Base-by-base conservation (phyloP, 1,284 basidiomycete species). In the Naganishia liquefaciens region DNA sequence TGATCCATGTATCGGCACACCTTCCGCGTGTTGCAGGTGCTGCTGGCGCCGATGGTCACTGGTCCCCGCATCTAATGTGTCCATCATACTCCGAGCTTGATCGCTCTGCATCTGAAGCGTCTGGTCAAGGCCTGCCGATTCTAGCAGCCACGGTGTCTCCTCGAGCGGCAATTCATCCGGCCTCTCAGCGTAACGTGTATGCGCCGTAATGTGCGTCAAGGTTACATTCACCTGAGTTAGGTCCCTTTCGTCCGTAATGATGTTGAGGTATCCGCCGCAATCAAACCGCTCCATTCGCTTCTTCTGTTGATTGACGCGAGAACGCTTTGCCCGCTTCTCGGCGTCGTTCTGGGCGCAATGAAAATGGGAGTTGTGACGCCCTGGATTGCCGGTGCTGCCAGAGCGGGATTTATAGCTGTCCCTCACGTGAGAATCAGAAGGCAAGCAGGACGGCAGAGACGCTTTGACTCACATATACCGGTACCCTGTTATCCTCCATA, bases 371-470 rank as follows among this genome's bases (percentile, higher is more conserved):
- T 60, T 60, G 55, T 60, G 55, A 2, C 55, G 55, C 21, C 44
- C 47, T 39, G 55, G 55, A 46, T 60, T 60, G 28, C 55, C 55
- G 40, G 55, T 46, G 23, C 55, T 60, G 46, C 55, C 55, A 5
- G 55, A 60, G 46, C 55, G 55, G 28, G 55, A 60, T 60, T 60
- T 60, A 33, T 60, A 60, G 55, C 55, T 60, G 28, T 21, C 11
- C 4, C 11, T 1, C 15, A 42, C 15, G 53, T 17, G 3, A 23
- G 2, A 17, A 6, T 13, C 10, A 17, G 25, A n/a, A 15, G 15
- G 7, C 44, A 25, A 13, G 21, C 25, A 46, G 44, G 3, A n/a
- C 19, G 19, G 25, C 3, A 33, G 19, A n/a, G 23, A 25, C 10
- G 6, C 2, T 33, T 13, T 7, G 21, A 33, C 55, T 27, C 39